Conservation (phyloP, 768 basidiomycete species). For the Suillus hirtellus region DNA sequence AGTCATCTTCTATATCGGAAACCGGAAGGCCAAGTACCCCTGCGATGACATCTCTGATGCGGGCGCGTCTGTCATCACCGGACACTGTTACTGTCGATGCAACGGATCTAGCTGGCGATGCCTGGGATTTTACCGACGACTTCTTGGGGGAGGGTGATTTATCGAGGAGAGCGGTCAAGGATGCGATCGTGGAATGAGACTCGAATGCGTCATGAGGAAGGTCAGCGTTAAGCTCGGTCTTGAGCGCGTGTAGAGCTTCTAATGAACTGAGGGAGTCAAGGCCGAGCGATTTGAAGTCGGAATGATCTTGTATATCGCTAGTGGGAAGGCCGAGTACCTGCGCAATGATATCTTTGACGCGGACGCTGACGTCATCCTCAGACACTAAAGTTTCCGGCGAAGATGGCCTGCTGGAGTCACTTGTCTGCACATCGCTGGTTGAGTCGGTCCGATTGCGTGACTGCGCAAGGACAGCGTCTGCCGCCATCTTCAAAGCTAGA, state of each 20-base stretch:
- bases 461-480: conserved; percentile 16
- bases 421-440: conserved; percentile 19
- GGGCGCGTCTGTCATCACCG: conserved; percentile 23
- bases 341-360: conserved; percentile 44
- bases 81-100: conserved; percentile 22
- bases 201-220: conserved; percentile 48
- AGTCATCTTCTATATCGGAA: conserved; percentile 41
- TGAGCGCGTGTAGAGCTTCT: conserved; percentile 54
- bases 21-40: conserved; percentile 41
- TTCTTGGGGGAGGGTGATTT: neutral
- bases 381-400: conserved; percentile 44
- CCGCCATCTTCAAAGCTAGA: conserved; percentile 41
- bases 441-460: conserved; percentile 28
- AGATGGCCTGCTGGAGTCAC: conserved; percentile 21
- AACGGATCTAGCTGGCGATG: neutral
- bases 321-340: conserved; percentile 38
- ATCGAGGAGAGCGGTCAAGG: conserved; percentile 19
- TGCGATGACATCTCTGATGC: conserved; percentile 43
- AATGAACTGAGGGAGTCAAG: conserved; percentile 69
- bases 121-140: neutral
- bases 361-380: conserved; percentile 23
- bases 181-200: conserved; percentile 37
- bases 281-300: conserved; percentile 53
- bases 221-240: conserved; percentile 40
- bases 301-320: conserved; percentile 41